These are phyloP conservation scores for Mrakia blollopis DNA, from an alignment of 768 basidiomycete genomes.

Conservation along the genomic window DNA sequence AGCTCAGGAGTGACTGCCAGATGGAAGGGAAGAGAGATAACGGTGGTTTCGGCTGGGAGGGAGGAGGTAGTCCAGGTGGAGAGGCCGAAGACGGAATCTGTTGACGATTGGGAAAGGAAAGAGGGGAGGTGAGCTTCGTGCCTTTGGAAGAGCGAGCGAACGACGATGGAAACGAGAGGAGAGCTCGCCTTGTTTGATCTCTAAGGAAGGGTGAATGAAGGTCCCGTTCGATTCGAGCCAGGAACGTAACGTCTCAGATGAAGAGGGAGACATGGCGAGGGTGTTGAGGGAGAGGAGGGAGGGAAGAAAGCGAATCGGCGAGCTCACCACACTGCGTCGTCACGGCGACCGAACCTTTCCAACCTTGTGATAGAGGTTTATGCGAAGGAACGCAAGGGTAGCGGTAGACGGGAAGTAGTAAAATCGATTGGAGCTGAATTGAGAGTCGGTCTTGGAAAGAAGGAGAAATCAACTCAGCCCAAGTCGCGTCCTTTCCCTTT, in stretches of 20 bases:
- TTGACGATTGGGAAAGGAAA: background rate
- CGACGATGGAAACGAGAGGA: background rate
- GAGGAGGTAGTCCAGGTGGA: conserved; percentile 37
- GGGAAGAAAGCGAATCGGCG: background rate
- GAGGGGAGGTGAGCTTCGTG: background rate
- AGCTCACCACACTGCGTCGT: background rate
- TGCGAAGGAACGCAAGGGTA: too few species aligned
- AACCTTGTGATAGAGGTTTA: too few species aligned
- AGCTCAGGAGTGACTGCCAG: conserved; percentile 42
- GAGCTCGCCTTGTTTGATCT: conserved; percentile 16
- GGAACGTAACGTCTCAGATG: background rate
- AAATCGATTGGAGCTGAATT: too few species aligned
- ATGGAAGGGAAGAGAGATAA: conserved; percentile 44
- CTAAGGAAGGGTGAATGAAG: background rate
- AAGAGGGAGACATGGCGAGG: too few species aligned
- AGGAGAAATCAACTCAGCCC: too few species aligned
- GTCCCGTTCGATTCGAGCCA: conserved; percentile 6
- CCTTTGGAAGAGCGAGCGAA: background rate
- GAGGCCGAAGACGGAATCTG: conserved; percentile 37
- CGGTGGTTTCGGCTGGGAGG: conserved; percentile 34
- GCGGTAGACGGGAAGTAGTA: too few species aligned
- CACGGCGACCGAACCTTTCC: too few species aligned
- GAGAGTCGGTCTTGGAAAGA: too few species aligned
- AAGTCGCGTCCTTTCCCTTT: too few species aligned
- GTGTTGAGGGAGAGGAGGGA: background rate